These are phyloP conservation scores for Paspalum notatum DNA, from an alignment of 176 grass and related monocot genomes.

Conservation along the genomic window DNA sequence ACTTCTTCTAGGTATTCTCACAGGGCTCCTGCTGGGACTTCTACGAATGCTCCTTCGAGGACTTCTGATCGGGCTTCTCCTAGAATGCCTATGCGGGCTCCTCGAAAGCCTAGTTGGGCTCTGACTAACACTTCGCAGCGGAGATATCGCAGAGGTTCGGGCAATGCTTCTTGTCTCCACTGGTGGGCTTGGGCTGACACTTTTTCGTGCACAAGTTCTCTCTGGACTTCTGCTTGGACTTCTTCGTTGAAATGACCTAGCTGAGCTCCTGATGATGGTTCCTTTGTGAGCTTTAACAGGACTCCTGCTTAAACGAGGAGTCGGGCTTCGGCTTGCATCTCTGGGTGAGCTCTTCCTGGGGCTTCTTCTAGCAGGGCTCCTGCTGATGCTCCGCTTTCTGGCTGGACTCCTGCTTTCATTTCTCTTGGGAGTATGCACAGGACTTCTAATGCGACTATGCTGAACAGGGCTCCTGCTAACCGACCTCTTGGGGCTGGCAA, in stretches of 20 bases:
- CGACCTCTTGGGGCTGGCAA: slow-evolving; percentile 47
- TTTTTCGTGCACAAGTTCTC: slow-evolving; percentile 48
- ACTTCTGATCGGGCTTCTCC: slow-evolving; percentile 67
- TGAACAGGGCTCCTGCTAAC: slow-evolving; percentile 54
- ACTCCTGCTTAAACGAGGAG: slow-evolving; percentile 60
- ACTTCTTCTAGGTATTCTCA: slow-evolving; percentile 68
- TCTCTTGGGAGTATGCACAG: slow-evolving; percentile 31
- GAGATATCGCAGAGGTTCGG: slow-evolving; percentile 40
- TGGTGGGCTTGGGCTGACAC: slow-evolving; percentile 53
- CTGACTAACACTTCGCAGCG: slow-evolving; percentile 18
- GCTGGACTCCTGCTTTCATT: slow-evolving; percentile 55
- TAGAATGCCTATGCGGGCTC: slow-evolving; percentile 51
- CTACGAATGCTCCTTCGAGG: slow-evolving; percentile 49
- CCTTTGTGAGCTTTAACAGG: slow-evolving; percentile 60
- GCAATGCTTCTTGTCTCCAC: slow-evolving; percentile 60
- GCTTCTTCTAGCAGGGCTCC: slow-evolving; percentile 61
- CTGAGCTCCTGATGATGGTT: slow-evolving; percentile 71
- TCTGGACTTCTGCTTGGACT: slow-evolving; percentile 61
- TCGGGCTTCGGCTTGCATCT: slow-evolving; percentile 55
- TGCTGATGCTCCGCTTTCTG: slow-evolving; percentile 53
- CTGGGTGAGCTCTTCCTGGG: slow-evolving; percentile 51
- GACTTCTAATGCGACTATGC: slow-evolving; percentile 50
- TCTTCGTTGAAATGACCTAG: slow-evolving; percentile 60
- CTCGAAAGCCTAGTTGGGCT: slow-evolving; percentile 29
- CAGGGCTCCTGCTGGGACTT: slow-evolving; percentile 74